Evolutionary conservation across 129 eudicot species (phyloP), one percentile per base, ranked within the genome.

Genomic region (Artemisia tridentata): DNA sequence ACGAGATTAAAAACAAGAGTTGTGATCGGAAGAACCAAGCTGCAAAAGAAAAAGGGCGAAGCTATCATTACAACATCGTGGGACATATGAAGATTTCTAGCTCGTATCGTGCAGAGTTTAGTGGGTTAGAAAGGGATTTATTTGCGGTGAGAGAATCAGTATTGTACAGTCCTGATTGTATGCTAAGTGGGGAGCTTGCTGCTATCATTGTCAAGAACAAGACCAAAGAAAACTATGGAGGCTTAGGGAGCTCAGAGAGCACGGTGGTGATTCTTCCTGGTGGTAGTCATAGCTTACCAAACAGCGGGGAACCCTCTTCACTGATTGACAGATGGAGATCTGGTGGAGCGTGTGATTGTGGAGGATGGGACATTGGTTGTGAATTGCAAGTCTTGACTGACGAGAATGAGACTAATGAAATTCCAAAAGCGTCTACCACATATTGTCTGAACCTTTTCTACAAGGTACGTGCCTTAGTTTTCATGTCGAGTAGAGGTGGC

Each of bases 331-430:
- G 96, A 16, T 88, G 95, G 96, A 83, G 72, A 80, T 80, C 86
- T n/a, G 88, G 93, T 60, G 98, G 96, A 52, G 76, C 60, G 5
- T 92, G 98, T 71, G 98, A 92, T 71, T 88, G 96, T 83, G 98
- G 96, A 53, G 98, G 98, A 2, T 92, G 98, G 98, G 98, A 92
- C 54, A 55, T 86, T 45, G 98, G 98, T 71, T 92, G 98, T 84
- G 84, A 85, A 62, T 72, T 89, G 3, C 63, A 68, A 17, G 78
- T 92, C 59, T 85, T 92, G 38, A 41, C 82, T 17, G 66, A 83
- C 64, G 57, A 49, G 29, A 21, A 70, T 19, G 81, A 80, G 52
- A 55, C 38, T 7, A 43, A 58, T 11, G 74, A 75, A 48, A 25
- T 3, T 43, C 8, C 51, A 11, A 65, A 7, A 54, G 69, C 47